phyloP scores from a whole-genome alignment of 768 basidiomycete species.

The Ramaria sp. region DNA sequence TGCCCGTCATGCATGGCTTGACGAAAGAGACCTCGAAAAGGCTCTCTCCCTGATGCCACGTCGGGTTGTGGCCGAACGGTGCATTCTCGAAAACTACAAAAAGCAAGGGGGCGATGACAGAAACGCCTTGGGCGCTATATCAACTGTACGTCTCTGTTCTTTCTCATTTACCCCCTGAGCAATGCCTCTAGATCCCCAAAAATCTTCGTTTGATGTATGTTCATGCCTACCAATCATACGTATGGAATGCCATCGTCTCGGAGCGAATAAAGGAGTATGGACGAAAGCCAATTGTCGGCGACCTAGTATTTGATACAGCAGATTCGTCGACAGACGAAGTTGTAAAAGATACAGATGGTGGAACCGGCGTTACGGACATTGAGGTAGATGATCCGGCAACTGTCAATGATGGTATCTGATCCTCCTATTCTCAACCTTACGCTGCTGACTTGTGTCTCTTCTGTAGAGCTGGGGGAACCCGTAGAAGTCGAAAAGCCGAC shows the following conservation, averaged over 20 bases:
- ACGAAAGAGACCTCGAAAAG: slow-evolving; percentile 65
- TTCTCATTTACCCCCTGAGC: background rate
- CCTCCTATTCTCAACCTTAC: background rate
- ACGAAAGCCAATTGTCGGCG: slow-evolving; percentile 69
- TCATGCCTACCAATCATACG: slow-evolving; percentile 96
- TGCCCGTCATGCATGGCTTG: slow-evolving; percentile 82
- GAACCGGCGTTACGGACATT: slow-evolving; percentile 10
- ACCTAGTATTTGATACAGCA: slow-evolving; percentile 69
- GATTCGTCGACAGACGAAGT: slow-evolving; percentile 10
- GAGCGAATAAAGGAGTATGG: slow-evolving; percentile 81
- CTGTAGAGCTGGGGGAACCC: background rate
- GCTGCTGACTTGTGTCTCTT: background rate
- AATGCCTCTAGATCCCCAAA: slow-evolving; percentile 64
- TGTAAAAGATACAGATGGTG: no score
- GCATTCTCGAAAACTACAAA: slow-evolving; percentile 82
- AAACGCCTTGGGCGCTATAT: slow-evolving; percentile 80
- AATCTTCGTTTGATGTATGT: slow-evolving; percentile 96
- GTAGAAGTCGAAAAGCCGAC: slow-evolving; percentile 4
- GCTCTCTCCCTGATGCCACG: slow-evolving; percentile 83
- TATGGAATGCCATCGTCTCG: slow-evolving; percentile 96
- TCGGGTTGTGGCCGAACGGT: slow-evolving; percentile 86
- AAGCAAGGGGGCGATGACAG: slow-evolving; percentile 68
- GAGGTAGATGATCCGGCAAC: background rate
- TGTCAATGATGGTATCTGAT: slow-evolving; percentile 18
- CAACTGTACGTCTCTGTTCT: slow-evolving; percentile 42